Evolutionary conservation across 805 yeast genomes (phyloP), one percentile per base, ranked within the genome.

Genomic region (Schizosaccharomyces japonicus): DNA sequence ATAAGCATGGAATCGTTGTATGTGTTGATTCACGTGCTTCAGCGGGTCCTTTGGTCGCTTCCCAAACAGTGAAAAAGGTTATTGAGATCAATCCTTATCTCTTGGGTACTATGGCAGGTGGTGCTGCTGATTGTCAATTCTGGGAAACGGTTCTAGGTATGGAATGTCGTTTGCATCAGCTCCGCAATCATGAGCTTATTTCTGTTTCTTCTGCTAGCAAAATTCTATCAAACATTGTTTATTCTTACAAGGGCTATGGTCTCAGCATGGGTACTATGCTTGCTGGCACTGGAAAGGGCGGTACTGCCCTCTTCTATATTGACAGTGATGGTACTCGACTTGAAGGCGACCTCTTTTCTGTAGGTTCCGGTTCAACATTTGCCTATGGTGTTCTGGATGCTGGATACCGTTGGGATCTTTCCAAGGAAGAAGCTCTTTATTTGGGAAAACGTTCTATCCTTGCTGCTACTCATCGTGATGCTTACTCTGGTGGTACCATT

Each of bases 71-170:
- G 53, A 87, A 87, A 65, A 90, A 90, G 64, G 98, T 90, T 49
- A 84, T 90, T 57, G 87, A 87, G 63, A 90, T 90, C 65, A 90
- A 90, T 63, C 95, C 95, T 48, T 80, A 81, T 62, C 66, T 90
- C 53, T 70, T 90, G 56, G 98, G 98, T 54, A 90, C 98, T 19
- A 77, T 90, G 95, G 98, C 98, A 30, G 98, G 98, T 66, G 96
- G 96, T 68, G 98, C 98, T 46, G 96, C 96, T 29, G 98, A 90
- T 66, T 90, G 98, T 70, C 98, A 90, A 63, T 90, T 70, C 65
- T 90, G 98, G 98, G 96, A 90, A 66, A 82, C 95, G 32, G 90
- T 96, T 96, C 71, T 90, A 51, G 98, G 98, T 52, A 69, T 94
- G 15, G 95, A 90, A 65, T 87, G 96, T 67, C 71, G 98, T 58